Conservation (phyloP, 1,284 basidiomycete species). For the Pascua sp. region DNA sequence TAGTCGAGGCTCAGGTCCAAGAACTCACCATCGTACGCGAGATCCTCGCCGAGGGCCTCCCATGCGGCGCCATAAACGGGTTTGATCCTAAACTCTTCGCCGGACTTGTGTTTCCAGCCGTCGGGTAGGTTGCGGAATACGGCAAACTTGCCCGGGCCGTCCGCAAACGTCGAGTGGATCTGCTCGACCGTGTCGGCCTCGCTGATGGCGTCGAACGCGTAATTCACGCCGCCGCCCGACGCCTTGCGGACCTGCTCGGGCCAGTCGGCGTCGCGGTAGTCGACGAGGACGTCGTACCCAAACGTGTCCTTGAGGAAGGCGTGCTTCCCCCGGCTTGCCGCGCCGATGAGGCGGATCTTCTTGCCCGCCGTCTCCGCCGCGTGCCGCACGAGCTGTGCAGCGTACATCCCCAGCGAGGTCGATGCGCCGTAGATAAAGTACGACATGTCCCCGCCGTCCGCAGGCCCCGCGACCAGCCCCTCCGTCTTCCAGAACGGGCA, state of each 20-base stretch:
- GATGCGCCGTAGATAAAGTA: conserved; percentile 11
- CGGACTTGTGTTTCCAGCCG: background rate
- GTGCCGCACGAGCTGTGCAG: conserved; percentile 6
- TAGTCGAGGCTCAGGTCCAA: background rate
- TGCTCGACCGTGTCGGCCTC: conserved; percentile 6
- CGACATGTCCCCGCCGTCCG: background rate
- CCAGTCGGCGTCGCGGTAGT: conserved; percentile 11
- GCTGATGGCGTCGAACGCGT: conserved; percentile 9
- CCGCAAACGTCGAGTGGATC: background rate
- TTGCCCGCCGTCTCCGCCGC: background rate
- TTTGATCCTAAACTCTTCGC: background rate
- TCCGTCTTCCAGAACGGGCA: background rate
- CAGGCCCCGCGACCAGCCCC: background rate
- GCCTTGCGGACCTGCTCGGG: background rate
- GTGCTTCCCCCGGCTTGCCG: background rate
- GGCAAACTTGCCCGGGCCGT: background rate
- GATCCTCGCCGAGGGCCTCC: conserved; percentile 13
- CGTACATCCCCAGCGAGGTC: conserved; percentile 12
- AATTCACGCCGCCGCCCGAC: background rate
- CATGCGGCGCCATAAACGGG: conserved; percentile 14
- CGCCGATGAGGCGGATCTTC: background rate
- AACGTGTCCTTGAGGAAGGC: background rate
- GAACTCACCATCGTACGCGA: conserved; percentile 3
- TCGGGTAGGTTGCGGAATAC: conserved; percentile 1
- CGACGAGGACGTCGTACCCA: conserved; percentile 7